phyloP scores from a whole-genome alignment of 768 basidiomycete genomes.

The Cyathus striatus region DNA sequence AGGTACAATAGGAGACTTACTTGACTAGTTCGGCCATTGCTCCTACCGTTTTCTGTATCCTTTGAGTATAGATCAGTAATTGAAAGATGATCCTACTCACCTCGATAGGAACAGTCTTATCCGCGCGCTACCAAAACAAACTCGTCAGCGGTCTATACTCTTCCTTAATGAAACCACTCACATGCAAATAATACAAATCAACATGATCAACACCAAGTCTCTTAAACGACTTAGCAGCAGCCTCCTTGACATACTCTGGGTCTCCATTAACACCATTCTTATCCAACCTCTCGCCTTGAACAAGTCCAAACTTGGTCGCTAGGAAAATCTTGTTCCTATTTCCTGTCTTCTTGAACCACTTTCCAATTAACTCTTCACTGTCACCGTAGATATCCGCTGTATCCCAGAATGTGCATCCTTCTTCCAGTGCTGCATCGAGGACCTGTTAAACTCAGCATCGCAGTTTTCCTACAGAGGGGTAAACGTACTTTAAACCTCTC shows the following conservation, averaged over 20 bases:
- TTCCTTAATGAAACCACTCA: constrained; percentile 12
- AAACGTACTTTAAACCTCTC: neutral
- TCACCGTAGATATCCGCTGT: constrained; percentile 37
- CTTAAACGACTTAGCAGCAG: constrained; percentile 25
- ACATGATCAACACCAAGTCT: constrained; percentile 26
- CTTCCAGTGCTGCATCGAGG: constrained; percentile 33
- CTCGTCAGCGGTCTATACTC: too few relatives aligned
- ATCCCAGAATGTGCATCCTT: constrained; percentile 44
- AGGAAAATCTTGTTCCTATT: constrained; percentile 47
- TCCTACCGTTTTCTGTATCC: constrained; percentile 21
- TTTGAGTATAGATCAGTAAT: neutral
- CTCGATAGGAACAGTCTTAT: too few relatives aligned
- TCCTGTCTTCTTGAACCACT: constrained; percentile 34
- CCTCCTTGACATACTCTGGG: constrained; percentile 29
- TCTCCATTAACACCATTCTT: constrained; percentile 23
- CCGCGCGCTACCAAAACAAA: too few relatives aligned
- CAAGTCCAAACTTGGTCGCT: constrained; percentile 46
- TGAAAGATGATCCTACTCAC: too few relatives aligned
- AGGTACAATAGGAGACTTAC: constrained; percentile 14
- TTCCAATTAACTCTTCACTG: constrained; percentile 35
- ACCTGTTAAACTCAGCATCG: constrained; percentile 20
- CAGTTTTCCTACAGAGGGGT: neutral
- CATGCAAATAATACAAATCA: constrained; percentile 34
- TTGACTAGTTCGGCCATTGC: constrained; percentile 31
- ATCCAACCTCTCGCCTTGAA: too few relatives aligned